Conservation (phyloP, 257 asterid species). For the Solanum pimpinellifolium region DNA sequence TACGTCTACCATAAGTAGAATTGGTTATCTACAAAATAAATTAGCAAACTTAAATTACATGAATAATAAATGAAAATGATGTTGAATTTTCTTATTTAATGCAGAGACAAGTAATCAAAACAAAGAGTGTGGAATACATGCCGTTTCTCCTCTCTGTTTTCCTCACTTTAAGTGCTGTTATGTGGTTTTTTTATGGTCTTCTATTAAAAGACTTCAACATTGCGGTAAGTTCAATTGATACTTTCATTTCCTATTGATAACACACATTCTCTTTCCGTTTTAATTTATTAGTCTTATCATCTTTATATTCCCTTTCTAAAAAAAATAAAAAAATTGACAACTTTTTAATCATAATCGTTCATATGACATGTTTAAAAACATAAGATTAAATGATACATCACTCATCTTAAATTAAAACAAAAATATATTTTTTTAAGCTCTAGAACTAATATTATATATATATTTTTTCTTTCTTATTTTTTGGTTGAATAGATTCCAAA, state of each 20-base stretch:
- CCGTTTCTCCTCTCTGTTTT: slow-evolving; percentile 36
- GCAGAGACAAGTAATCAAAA: background rate
- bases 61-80: background rate
- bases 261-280: fast-evolving
- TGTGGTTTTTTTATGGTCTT: slow-evolving; percentile 60
- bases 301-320: too few relatives aligned
- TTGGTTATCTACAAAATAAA: background rate
- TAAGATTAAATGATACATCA: too few relatives aligned
- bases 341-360: background rate
- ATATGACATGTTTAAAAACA: background rate
- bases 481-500: slow-evolving; percentile 27
- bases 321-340: too few relatives aligned
- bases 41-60: background rate
- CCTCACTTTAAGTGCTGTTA: slow-evolving; percentile 31
- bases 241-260: background rate
- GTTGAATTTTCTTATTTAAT: background rate
- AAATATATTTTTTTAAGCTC: too few relatives aligned
- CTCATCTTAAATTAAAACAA: too few relatives aligned
- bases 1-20: background rate
- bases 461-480: background rate
- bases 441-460: too few relatives aligned
- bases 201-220: slow-evolving; percentile 38
- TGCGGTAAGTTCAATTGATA: slow-evolving; percentile 18
- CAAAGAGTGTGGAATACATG: slow-evolving; percentile 58
- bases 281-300: background rate